Evolutionary conservation across 2,329 filamentous ascomycete species (phyloP), one percentile per base, ranked within the genome.

Genomic region (Alternaria sp.): DNA sequence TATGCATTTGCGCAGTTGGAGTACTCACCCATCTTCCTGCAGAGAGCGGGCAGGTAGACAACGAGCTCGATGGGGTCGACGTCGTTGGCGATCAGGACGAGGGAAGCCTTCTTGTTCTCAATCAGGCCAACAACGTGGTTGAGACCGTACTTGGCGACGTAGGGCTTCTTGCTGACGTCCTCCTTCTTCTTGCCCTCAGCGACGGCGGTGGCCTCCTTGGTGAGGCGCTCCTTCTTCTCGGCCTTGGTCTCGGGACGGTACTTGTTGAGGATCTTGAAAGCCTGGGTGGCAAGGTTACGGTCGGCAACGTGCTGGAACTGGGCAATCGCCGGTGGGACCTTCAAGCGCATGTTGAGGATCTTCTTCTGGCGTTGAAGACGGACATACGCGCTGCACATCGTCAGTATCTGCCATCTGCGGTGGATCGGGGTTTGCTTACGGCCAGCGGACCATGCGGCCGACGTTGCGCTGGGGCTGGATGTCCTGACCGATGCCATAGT

Each of bases 131-230:
- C 79, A 63, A 99, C 96, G 89, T 99, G 96, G 91, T 99, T 99
- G 80, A 99, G 91, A 87, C 96, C 96, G 86, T 97, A 99, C 91
- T 99, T 99, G 89, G 96, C 94, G 74, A 91, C 87, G 86, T 97
- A 99, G 80, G 96, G 96, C 92, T 99, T 99, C 93, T 98, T 98
- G 91, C 89, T 93, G 83, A 97, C 95, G 80, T 78, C 76, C 89
- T 99, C 96, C 92, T 98, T 98, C 92, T 98, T 99, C 92, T 98
- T 97, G 85, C 96, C 96, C 85, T 98, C 94, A 83, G 93, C 90
- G 83, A 99, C 90, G 80, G 96, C 96, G 78, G 94, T 97, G 72
- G 96, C 96, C 90, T 99, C 96, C 89, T 97, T 93, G 83, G 92
- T 90, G 73, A 99, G 89, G 86, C 96, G 93, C 88, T 99, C 96